Conservation (phyloP, 495 filamentous ascomycete genomes). For the Arthonia radiata region DNA sequence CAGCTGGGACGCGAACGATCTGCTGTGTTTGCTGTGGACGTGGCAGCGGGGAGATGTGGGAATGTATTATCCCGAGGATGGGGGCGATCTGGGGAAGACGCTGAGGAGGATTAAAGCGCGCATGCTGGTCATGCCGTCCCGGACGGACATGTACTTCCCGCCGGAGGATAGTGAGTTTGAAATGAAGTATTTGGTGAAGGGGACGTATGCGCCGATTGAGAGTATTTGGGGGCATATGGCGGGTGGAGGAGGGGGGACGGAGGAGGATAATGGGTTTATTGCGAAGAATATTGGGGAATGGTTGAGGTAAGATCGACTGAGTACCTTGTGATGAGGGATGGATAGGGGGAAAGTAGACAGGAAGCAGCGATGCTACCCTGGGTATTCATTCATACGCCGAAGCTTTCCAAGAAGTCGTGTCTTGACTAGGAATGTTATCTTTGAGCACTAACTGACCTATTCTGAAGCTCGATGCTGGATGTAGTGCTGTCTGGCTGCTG, state of each 20-base stretch:
- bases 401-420: too few relatives aligned
- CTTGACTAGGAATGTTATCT: too few relatives aligned
- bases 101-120: conserved; percentile 15
- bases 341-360: too few relatives aligned
- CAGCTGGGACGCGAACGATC: conserved; percentile 19
- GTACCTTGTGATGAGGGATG: too few relatives aligned
- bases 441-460: too few relatives aligned
- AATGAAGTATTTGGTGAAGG: conserved; percentile 14
- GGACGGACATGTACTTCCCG: conserved; percentile 23
- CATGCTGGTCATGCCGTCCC: conserved; percentile 19
- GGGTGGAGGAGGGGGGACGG: conserved; percentile 9
- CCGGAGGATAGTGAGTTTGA: conserved; percentile 19
- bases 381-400: too few relatives aligned
- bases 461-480: too few relatives aligned
- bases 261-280: conserved; percentile 12
- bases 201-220: neutral
- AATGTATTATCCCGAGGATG: conserved; percentile 7
- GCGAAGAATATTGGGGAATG: conserved; percentile 6
- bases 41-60: conserved; percentile 22
- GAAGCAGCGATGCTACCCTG: too few relatives aligned
- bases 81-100: conserved; percentile 15
- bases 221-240: neutral
- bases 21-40: conserved; percentile 16
- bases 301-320: too few relatives aligned
- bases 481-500: too few relatives aligned